Conservation (phyloP, 495 filamentous ascomycete species). For the Trichocladium uniseriatum region DNA sequence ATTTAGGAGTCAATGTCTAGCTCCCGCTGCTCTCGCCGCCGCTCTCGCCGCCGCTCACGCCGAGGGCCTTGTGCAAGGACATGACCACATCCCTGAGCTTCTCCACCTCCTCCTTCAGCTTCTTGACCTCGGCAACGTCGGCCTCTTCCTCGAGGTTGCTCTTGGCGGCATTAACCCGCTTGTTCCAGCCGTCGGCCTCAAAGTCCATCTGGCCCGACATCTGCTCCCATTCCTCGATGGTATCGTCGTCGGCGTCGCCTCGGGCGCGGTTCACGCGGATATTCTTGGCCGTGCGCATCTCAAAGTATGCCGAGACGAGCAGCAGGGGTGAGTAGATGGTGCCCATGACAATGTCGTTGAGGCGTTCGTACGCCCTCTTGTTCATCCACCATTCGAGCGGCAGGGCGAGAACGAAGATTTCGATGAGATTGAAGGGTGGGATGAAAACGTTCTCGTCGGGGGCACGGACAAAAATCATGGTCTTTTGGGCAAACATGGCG, state of each 20-base stretch:
- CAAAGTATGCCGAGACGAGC: constrained; percentile 65
- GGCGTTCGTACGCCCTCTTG: constrained; percentile 52
- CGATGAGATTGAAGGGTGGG: constrained; percentile 87
- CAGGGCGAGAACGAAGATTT: constrained; percentile 66
- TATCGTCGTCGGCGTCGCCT: constrained; percentile 86
- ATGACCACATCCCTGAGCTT: constrained; percentile 48
- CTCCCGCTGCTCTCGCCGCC: background rate
- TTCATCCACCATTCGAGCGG: constrained; percentile 96
- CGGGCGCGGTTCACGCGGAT: constrained; percentile 63
- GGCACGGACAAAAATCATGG: constrained; percentile 89
- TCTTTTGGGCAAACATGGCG: constrained; percentile 81
- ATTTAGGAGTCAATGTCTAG: background rate
- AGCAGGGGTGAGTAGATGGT: constrained; percentile 79
- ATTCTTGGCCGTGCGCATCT: constrained; percentile 56
- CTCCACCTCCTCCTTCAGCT: constrained; percentile 59
- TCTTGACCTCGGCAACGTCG: constrained; percentile 56
- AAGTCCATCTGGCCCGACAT: constrained; percentile 62
- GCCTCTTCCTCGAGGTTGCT: constrained; percentile 68
- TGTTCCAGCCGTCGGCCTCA: constrained; percentile 69
- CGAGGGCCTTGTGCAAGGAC: constrained; percentile 10
- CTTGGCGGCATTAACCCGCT: constrained; percentile 60
- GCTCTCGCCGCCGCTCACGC: background rate
- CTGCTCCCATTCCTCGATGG: constrained; percentile 87
- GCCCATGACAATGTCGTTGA: constrained; percentile 85
- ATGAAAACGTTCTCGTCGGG: constrained; percentile 98